phyloP scores from a whole-genome alignment of 768 basidiomycete species.

The Candolleomyces eurysporus region DNA sequence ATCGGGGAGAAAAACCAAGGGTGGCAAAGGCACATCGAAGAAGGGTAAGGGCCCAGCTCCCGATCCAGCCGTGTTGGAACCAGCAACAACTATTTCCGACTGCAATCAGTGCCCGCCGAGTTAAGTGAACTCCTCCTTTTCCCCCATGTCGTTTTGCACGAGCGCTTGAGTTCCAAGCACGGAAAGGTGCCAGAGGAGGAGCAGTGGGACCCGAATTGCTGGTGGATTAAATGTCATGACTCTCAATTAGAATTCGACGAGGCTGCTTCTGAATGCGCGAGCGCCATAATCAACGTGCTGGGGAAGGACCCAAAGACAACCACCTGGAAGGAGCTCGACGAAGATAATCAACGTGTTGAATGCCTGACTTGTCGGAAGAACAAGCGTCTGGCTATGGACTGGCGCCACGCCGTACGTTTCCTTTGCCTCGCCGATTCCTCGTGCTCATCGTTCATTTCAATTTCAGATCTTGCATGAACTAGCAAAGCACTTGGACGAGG shows the following conservation, averaged over 20 bases:
- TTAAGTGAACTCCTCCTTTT: neutral
- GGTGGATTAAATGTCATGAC: conserved; percentile 1
- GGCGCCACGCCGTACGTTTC: conserved; percentile 2
- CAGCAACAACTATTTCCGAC: neutral
- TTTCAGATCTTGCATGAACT: conserved; percentile 6
- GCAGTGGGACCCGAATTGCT: neutral
- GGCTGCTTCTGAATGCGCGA: neutral
- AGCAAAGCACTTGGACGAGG: neutral
- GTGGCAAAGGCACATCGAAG: neutral
- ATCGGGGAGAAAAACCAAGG: neutral
- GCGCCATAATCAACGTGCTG: neutral
- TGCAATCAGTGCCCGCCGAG: neutral
- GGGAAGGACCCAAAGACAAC: conserved; percentile 1
- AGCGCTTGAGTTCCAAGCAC: neutral
- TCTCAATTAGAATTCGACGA: conserved; percentile 2
- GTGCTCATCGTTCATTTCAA: neutral
- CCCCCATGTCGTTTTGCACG: neutral
- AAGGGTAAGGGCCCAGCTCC: neutral
- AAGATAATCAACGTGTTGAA: neutral
- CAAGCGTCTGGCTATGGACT: conserved; percentile 5
- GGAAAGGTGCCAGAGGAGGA: neutral
- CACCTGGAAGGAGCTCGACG: conserved; percentile 4
- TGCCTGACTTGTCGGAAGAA: conserved; percentile 1
- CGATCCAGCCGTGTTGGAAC: neutral
- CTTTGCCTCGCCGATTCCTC: neutral